Base-by-base conservation (phyloP, 805 yeast genomes). In the Saccharomycopsis sp. region DNA sequence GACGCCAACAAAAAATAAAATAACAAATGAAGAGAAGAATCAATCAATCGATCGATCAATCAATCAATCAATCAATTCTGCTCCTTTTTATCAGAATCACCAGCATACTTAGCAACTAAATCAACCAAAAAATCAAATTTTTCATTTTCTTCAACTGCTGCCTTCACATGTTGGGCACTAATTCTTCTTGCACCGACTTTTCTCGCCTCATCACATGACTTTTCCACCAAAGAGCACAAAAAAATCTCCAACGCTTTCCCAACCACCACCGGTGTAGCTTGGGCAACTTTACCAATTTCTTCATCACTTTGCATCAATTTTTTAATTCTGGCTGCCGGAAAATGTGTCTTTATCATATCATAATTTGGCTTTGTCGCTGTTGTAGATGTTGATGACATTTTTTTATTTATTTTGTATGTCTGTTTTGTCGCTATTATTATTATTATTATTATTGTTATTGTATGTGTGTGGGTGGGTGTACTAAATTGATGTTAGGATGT, bases 261-360 rank as follows among this genome's bases (percentile, higher is more conserved):
- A 6, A 93, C 96, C 14, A 90, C 90, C n/a, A 90, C 84, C 0
- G 99, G 99, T 2, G 99, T 94, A 1, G 96, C 97, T 59, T 89
- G 97, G 3, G 98, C 96, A 4, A 93, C 97, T 60, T 93, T 93
- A 2, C 99, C 99, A 37, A 93, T 89, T 52, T 93, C 99, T 52
- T 93, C 98, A 63, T 93, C 99, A 23, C 94, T 81, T 60, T 93
- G 98, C 96, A 93, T 90, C 48, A 93, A 77, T 56, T 93, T 86
- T 68, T 93, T 93, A 56, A 93, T 88, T 51, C 97, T 77, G 2
- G 97, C 97, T 4, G 88, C 84, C 3, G 95, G 95, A 62, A 85
- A 85, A 59, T 84, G 94, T 28, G 93, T 84, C 61, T 82, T 83
- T 52, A 84, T 79, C 38, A 60, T 56, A 11, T 63, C 66, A 47